Percentiles rank a stretch among this genome's conserved stretches.
Evolutionary conservation across 345 rosid species (phyloP).

Genomic region (Turritis glabra): DNA sequence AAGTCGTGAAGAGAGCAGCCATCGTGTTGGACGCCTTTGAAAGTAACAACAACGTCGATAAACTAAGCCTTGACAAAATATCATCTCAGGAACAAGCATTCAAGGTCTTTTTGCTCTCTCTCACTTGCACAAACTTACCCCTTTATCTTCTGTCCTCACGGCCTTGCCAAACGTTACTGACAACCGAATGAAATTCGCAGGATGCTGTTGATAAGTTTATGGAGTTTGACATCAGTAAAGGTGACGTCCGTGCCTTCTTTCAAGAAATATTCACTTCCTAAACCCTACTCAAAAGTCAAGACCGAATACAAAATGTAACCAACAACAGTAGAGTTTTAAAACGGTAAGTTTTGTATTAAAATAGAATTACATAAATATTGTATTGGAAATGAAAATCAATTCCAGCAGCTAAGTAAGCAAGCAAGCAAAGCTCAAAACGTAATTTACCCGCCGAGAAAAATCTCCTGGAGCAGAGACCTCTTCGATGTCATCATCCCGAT

Average conservation of each 20-base stretch:
- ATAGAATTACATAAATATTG: background rate
- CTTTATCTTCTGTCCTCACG: slow-evolving; percentile 8
- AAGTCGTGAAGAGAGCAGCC: slow-evolving; percentile 81
- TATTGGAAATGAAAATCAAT: too few relatives aligned
- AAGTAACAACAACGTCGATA: slow-evolving; percentile 50
- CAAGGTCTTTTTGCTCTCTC: slow-evolving; percentile 47
- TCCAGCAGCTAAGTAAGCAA: too few relatives aligned
- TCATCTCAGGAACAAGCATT: slow-evolving; percentile 64
- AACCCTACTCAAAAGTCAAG: slow-evolving; percentile 3
- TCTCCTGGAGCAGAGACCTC: too few relatives aligned
- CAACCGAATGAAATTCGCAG: slow-evolving; percentile 47
- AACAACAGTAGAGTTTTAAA: background rate
- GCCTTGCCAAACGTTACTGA: background rate
- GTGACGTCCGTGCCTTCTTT: slow-evolving; percentile 65
- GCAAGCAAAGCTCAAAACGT: too few relatives aligned
- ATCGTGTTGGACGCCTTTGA: slow-evolving; percentile 54
- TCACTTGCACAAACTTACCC: background rate
- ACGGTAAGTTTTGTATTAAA: background rate
- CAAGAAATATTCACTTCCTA: slow-evolving; percentile 50
- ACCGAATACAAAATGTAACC: background rate
- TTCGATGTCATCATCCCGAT: too few relatives aligned
- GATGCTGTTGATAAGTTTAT: slow-evolving; percentile 68
- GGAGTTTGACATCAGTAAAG: slow-evolving; percentile 55
- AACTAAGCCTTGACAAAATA: slow-evolving; percentile 57
- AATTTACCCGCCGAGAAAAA: too few relatives aligned